A percentile compares a stretch with the other conserved stretches of the same genome.
Evolutionary conservation across 108 stramenopile genomes (phyloP).

Genomic region (Cyclotella atomus): DNA sequence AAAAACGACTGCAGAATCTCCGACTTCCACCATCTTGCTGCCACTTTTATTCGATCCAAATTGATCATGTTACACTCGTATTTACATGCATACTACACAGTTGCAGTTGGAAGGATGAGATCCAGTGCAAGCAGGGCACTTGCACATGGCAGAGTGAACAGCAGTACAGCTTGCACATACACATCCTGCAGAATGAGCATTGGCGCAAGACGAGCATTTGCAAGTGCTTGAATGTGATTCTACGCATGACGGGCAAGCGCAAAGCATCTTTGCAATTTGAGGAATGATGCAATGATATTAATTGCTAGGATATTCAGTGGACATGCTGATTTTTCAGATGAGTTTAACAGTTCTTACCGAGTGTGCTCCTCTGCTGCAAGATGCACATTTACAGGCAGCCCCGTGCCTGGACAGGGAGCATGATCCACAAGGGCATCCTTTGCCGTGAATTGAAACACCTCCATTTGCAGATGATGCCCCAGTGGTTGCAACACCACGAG

Average conservation of each 20-base stretch:
- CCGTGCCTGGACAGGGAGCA: constrained; percentile 21
- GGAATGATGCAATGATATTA: too few species aligned
- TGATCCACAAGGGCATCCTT: constrained; percentile 27
- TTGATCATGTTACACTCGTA: not conserved
- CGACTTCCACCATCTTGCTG: not conserved
- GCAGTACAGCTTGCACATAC: constrained; percentile 22
- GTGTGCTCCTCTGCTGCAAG: constrained; percentile 22
- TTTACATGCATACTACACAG: constrained; percentile 36
- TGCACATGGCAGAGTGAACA: constrained; percentile 34
- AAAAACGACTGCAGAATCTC: too few species aligned
- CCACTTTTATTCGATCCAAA: too few species aligned
- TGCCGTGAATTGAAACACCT: constrained; percentile 20
- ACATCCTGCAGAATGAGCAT: constrained; percentile 15
- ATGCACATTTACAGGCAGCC: constrained; percentile 22
- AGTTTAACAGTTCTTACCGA: constrained; percentile 23
- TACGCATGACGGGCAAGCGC: constrained; percentile 28
- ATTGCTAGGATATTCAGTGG: too few species aligned
- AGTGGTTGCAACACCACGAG: constrained; percentile 15
- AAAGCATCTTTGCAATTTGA: constrained; percentile 16
- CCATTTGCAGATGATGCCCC: constrained; percentile 13
- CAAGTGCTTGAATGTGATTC: constrained; percentile 23
- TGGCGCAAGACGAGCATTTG: constrained; percentile 22
- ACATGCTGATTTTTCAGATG: too few species aligned
- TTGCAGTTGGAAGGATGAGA: constrained; percentile 38
- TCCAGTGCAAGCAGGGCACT: constrained; percentile 37